Evolutionary conservation across 495 filamentous ascomycete genomes (phyloP).

Genomic region (Aspergillus nidulans): DNA sequence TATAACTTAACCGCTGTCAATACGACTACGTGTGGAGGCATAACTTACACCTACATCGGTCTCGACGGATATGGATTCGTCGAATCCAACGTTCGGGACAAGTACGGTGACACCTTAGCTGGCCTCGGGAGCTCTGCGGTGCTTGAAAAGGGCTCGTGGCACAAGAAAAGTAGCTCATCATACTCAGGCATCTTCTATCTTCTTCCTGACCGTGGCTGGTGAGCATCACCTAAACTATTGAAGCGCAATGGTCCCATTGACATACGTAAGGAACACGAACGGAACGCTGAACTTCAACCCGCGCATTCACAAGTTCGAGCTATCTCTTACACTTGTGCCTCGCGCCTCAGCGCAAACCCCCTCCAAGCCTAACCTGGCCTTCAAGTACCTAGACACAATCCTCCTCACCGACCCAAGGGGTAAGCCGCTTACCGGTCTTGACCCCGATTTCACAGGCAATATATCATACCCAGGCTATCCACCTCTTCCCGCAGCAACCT

Average conservation of each 20-base stretch:
- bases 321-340: slow-evolving; percentile 53
- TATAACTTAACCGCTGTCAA: slow-evolving; percentile 33
- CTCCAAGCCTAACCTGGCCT: slow-evolving; percentile 57
- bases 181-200: slow-evolving; percentile 64
- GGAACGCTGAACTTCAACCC: slow-evolving; percentile 71
- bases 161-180: slow-evolving; percentile 43
- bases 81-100: slow-evolving; percentile 56
- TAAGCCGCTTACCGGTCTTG: slow-evolving; percentile 65
- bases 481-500: slow-evolving; percentile 61
- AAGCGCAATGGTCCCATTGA: not conserved
- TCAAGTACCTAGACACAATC: slow-evolving; percentile 65
- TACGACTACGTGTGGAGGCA: slow-evolving; percentile 58
- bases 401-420: slow-evolving; percentile 64
- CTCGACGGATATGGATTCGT: slow-evolving; percentile 70
- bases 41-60: slow-evolving; percentile 61
- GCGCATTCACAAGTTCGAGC: slow-evolving; percentile 66
- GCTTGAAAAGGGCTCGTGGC: slow-evolving; percentile 60
- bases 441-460: slow-evolving; percentile 54
- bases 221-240: not conserved
- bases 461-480: slow-evolving; percentile 58
- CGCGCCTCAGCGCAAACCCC: slow-evolving; percentile 52
- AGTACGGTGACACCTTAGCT: slow-evolving; percentile 69
- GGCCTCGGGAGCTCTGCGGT: slow-evolving; percentile 66
- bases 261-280: slow-evolving; percentile 55
- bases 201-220: slow-evolving; percentile 73